These are phyloP conservation scores for Sporothrix mexicana DNA, from an alignment of 2,329 filamentous ascomycete species.

Conservation along the genomic window DNA sequence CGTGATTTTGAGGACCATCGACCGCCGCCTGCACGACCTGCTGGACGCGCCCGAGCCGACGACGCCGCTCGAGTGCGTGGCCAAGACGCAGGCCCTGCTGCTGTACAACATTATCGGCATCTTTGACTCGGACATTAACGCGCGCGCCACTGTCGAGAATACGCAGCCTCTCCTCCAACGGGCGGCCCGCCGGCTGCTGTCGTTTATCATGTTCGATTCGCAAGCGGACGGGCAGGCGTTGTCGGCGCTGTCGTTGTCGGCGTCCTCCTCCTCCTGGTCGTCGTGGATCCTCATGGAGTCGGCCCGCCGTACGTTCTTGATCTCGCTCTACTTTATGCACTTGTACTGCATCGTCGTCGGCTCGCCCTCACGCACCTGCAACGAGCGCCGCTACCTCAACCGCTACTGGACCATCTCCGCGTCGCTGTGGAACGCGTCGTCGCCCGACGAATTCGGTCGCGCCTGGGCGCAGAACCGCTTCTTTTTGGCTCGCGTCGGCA, in stretches of 20 bases:
- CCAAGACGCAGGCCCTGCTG: conserved; percentile 51
- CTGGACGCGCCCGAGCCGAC: conserved; percentile 45
- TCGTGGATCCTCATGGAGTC: conserved; percentile 62
- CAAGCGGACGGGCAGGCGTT: conserved; percentile 19
- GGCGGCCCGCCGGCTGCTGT: conserved; percentile 45
- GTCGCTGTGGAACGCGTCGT: conserved; percentile 48
- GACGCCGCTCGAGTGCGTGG: conserved; percentile 44
- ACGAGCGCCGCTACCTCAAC: conserved; percentile 43
- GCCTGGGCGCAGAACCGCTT: conserved; percentile 47
- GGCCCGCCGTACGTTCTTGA: conserved; percentile 56
- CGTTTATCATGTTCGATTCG: conserved; percentile 9
- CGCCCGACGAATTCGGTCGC: conserved; percentile 47
- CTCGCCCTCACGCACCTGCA: conserved; percentile 40
- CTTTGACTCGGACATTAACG: conserved; percentile 51
- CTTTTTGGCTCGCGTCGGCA: conserved; percentile 45
- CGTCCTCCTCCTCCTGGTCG: too few species aligned
- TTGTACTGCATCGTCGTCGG: conserved; percentile 47
- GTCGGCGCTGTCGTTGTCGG: conserved; percentile 33
- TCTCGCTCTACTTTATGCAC: conserved; percentile 54
- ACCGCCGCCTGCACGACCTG: conserved; percentile 52
- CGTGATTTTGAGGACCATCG: conserved; percentile 57
- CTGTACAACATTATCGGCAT: conserved; percentile 55
- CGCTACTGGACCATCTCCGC: conserved; percentile 51
- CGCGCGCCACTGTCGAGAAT: conserved; percentile 44
- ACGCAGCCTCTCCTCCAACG: conserved; percentile 45